Conservation (phyloP, 2,329 filamentous ascomycete genomes). For the Sordariomycetes sp. region DNA sequence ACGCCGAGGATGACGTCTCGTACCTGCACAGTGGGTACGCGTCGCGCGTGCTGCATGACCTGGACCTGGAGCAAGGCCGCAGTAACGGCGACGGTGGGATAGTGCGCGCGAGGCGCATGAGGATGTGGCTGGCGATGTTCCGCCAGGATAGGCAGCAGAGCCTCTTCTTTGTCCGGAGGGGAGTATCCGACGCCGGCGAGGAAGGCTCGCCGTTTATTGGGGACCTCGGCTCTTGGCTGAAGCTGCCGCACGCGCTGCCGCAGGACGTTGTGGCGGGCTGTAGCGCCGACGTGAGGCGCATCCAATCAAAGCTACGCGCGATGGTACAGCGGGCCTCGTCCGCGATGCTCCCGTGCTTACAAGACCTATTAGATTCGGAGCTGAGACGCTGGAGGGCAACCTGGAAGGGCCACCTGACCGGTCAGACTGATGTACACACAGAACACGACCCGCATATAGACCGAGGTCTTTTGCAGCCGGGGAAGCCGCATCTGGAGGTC, state of each 20-base stretch:
- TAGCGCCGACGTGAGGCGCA: neutral
- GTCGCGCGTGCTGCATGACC: constrained; percentile 8
- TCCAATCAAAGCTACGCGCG: neutral
- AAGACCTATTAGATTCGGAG: neutral
- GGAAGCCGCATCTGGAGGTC: neutral
- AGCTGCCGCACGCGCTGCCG: neutral
- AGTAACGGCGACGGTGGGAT: constrained; percentile 3
- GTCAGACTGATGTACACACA: too few relatives aligned
- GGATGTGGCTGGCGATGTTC: constrained; percentile 8
- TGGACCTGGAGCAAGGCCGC: constrained; percentile 6
- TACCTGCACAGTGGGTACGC: constrained; percentile 11
- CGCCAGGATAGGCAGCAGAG: constrained; percentile 10
- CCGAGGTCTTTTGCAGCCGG: neutral
- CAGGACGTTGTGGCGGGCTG: neutral
- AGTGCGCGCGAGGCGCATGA: neutral
- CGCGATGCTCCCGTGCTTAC: neutral
- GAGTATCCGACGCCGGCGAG: constrained; percentile 1
- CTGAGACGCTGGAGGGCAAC: neutral
- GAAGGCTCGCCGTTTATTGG: neutral
- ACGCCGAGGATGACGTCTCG: constrained; percentile 10
- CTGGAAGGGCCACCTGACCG: neutral
- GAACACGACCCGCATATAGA: neutral
- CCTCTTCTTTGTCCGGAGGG: constrained; percentile 9
- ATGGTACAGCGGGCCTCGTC: neutral
- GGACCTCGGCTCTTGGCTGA: neutral